Conservation (phyloP, 2,329 filamentous ascomycete genomes). For the Alternaria conjuncta region DNA sequence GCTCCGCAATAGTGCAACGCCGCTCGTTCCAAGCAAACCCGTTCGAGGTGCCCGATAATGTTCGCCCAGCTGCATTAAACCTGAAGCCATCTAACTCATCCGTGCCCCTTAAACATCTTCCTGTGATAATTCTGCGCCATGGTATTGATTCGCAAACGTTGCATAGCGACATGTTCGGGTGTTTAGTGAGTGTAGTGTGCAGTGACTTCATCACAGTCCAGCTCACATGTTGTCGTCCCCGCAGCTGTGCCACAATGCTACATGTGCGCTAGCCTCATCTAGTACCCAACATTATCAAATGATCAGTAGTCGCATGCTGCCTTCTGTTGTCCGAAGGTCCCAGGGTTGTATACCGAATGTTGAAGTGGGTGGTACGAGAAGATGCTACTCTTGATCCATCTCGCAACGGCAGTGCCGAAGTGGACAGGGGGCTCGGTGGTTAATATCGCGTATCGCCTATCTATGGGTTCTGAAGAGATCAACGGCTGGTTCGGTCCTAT, state of each 20-base stretch:
- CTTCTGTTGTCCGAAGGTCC: background rate
- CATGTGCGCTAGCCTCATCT: background rate
- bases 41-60: fast-evolving
- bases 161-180: background rate
- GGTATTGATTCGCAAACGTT: background rate
- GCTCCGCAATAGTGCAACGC: background rate
- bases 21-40: background rate
- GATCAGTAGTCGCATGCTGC: background rate
- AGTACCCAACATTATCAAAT: fast-evolving
- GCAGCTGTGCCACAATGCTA: background rate
- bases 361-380: background rate
- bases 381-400: background rate
- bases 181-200: no score
- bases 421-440: background rate
- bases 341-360: background rate
- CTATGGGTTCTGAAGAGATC: background rate
- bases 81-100: no score
- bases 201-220: background rate
- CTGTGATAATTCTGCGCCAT: no score
- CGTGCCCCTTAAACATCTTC: no score
- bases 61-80: background rate
- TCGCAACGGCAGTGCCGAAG: background rate
- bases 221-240: background rate
- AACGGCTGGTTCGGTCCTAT: conserved; percentile 1
- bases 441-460: background rate